Evolutionary conservation across 2,329 filamentous ascomycete genomes (phyloP).

Genomic region (Westerdykella sp.): DNA sequence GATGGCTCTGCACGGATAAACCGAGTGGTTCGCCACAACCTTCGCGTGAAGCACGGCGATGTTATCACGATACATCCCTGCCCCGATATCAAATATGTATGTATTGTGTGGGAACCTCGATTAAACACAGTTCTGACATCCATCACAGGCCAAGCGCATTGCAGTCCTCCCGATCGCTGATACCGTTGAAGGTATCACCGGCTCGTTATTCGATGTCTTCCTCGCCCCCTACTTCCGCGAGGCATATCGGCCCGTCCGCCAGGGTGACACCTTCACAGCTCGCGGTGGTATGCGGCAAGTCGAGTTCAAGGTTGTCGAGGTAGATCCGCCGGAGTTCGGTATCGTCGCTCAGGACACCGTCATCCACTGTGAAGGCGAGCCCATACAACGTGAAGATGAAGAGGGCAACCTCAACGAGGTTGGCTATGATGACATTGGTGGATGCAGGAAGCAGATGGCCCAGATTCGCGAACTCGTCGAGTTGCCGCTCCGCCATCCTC

Average conservation of each 20-base stretch:
- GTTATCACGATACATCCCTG: constrained; percentile 96
- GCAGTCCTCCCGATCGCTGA: constrained; percentile 97
- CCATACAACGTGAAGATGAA: constrained; percentile 95
- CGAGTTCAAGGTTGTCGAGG: constrained; percentile 99
- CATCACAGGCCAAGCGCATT: constrained; percentile 83
- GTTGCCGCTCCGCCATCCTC: constrained; percentile 89
- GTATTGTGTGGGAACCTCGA: constrained; percentile 35
- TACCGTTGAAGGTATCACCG: constrained; percentile 94
- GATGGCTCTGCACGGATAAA: constrained; percentile 97
- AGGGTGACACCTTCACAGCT: constrained; percentile 96
- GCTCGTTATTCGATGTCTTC: constrained; percentile 97
- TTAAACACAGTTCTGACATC: constrained; percentile 16
- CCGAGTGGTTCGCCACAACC: constrained; percentile 95
- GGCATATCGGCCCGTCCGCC: constrained; percentile 92
- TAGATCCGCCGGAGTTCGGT: constrained; percentile 95
- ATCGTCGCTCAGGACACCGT: constrained; percentile 98
- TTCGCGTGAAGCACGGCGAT: constrained; percentile 97
- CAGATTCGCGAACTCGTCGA: constrained; percentile 99
- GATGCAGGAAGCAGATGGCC: constrained; percentile 99
- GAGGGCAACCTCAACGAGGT: constrained; percentile 99
- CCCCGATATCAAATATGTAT: constrained; percentile 99
- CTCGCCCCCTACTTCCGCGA: constrained; percentile 99
- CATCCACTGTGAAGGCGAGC: constrained; percentile 96
- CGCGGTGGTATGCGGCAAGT: constrained; percentile 98
- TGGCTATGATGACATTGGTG: constrained; percentile 98